Conservation (phyloP, 257 asterid species). For the Jasminum sambac region DNA sequence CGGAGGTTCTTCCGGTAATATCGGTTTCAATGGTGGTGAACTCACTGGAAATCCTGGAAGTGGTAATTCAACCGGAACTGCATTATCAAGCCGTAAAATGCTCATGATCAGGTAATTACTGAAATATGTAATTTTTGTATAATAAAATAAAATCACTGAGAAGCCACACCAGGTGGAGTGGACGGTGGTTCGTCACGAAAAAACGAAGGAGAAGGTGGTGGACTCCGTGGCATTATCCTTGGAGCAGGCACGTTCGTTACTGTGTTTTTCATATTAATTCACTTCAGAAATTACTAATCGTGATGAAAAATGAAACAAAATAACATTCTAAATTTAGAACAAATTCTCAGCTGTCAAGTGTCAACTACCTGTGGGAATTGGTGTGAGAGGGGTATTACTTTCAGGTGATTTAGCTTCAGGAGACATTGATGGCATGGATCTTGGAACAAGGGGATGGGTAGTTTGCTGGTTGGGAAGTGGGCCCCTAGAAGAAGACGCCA, state of each 20-base stretch:
- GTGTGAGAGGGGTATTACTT: constrained; percentile 30
- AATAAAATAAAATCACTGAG: constrained; percentile 21
- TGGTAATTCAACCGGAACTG: constrained; percentile 34
- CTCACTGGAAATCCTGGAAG: constrained; percentile 42
- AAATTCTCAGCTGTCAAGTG: constrained; percentile 4
- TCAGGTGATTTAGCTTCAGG: constrained; percentile 42
- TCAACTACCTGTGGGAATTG: constrained; percentile 51
- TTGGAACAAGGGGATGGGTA: constrained; percentile 35
- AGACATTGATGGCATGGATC: constrained; percentile 45
- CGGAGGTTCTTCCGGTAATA: constrained; percentile 43
- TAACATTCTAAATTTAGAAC: constrained; percentile 1
- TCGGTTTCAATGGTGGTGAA: constrained; percentile 38
- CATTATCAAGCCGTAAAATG: constrained; percentile 14
- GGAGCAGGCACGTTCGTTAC: constrained; percentile 38
- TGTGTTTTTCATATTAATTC: constrained; percentile 14
- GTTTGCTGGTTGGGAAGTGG: constrained; percentile 43
- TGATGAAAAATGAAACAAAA: background rate
- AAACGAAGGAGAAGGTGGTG: constrained; percentile 35
- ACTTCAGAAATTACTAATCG: constrained; percentile 16
- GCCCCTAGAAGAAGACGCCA: constrained; percentile 42
- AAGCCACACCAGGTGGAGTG: constrained; percentile 44
- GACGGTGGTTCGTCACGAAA: constrained; percentile 43
- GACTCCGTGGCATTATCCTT: constrained; percentile 29
- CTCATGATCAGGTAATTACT: background rate
- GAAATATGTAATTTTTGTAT: constrained; percentile 17